These are phyloP conservation scores for Lathyrus tuberosus DNA, from an alignment of 306 rosid genomes.

Conservation along the genomic window DNA sequence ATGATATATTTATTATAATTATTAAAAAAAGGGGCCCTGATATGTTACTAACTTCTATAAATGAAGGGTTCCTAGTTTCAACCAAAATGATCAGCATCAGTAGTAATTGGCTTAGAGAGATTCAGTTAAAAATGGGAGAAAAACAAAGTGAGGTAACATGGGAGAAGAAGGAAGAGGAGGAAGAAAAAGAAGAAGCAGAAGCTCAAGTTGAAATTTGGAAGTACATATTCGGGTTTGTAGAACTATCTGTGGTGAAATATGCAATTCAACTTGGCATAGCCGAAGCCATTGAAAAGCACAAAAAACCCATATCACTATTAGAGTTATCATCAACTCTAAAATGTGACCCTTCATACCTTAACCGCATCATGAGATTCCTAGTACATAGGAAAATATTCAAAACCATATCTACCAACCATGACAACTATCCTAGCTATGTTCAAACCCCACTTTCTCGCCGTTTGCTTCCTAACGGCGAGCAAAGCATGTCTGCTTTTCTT, in stretches of 20 bases:
- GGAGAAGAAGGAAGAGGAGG: constrained; percentile 1
- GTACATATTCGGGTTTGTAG: constrained; percentile 59
- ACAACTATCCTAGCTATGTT: not conserved
- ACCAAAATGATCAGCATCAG: too few relatives aligned
- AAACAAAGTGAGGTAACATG: constrained; percentile 16
- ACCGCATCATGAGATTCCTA: constrained; percentile 65
- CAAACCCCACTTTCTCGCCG: constrained; percentile 50
- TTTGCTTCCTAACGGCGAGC: constrained; percentile 32
- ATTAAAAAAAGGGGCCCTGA: not conserved
- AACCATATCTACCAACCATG: not conserved
- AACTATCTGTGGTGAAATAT: constrained; percentile 65
- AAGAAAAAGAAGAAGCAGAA: constrained; percentile 43
- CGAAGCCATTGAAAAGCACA: constrained; percentile 60
- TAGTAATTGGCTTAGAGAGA: not conserved
- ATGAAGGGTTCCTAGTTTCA: constrained; percentile 19
- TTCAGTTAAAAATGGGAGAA: constrained; percentile 29
- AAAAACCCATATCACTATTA: constrained; percentile 52
- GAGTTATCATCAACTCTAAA: constrained; percentile 51
- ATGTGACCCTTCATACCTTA: constrained; percentile 44
- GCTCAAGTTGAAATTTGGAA: constrained; percentile 52
- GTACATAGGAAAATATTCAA: constrained; percentile 53
- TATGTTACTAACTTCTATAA: constrained; percentile 12
- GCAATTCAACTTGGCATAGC: constrained; percentile 70
- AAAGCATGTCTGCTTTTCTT: constrained; percentile 32
- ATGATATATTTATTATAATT: too few relatives aligned